Evolutionary conservation across 768 basidiomycete genomes (phyloP), one percentile per base, ranked within the genome.

Genomic region (Suillus subaureus): DNA sequence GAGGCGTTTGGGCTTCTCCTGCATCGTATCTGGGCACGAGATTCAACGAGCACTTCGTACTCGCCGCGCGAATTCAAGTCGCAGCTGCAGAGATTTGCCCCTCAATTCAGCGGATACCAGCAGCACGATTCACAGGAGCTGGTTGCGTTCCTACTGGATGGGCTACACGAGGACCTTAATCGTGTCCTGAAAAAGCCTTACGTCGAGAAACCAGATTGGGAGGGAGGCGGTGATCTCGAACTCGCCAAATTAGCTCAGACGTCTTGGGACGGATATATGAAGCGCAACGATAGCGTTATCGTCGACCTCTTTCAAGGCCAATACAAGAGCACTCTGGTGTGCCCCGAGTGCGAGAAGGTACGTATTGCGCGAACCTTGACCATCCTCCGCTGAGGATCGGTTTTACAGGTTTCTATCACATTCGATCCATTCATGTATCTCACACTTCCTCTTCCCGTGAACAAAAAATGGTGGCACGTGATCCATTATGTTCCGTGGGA

Each of bases 381-480:
- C 18, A n/a, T 12, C 47, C 33, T 61, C 35, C 26, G 37, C 51
- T 51, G 42, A 37, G 65, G 51, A 47, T 43, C 23, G 31, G 54
- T 28, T 21, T 33, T 2, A 4, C 70, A 98, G 96, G 91, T 99
- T 69, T 98, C 97, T 0, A 97, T 99, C 77, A 99, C 96, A 0
- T 97, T 99, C 72, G 97, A 99, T 74, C 97, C 97, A 2, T 98
- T 97, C 84, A 96, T 97, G 94, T 97, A 99, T 79, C 88, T 99
- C 71, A 98, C 97, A 2, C 82, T 97, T n/a, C 97, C 96, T 6
- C 81, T 99, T 13, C 97, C 97, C 0, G 83, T 99, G 42, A 86
- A 90, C 68, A 95, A 92, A 79, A 93, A 91, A 74, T 96, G 94
- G 93, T 81, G 78, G 51, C 91, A 94, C 70, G 78, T 77, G 9